A percentile compares a stretch with the other conserved stretches of the same genome.
Conservation (phyloP, 805 yeast genomes). For the Komagataella populi region DNA sequence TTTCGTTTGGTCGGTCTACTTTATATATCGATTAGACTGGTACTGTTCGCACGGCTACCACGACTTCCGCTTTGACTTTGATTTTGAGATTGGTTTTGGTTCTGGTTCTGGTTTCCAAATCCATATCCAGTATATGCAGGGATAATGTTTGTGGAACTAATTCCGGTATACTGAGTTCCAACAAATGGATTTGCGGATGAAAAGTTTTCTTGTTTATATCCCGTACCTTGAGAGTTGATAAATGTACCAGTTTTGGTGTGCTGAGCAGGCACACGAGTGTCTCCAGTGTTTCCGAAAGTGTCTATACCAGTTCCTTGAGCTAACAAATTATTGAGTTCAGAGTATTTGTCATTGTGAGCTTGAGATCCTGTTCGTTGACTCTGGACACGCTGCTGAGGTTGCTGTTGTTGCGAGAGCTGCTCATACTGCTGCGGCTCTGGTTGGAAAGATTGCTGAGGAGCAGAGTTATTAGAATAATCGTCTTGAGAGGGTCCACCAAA, state of each 20-base stretch:
- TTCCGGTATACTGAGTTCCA: conserved; percentile 61
- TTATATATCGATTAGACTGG: conserved; percentile 18
- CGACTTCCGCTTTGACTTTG: conserved; percentile 4
- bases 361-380: conserved; percentile 35
- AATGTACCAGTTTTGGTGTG: conserved; percentile 74
- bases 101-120: conserved; percentile 61
- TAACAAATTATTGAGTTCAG: conserved; percentile 66
- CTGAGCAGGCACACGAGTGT: conserved; percentile 80
- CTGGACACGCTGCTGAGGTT: conserved; percentile 24
- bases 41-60: conserved; percentile 3
- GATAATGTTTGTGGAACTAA: conserved; percentile 34
- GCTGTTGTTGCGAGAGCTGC: conserved; percentile 9
- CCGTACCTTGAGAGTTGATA: conserved; percentile 82
- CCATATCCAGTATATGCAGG: conserved; percentile 92
- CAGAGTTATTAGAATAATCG: conserved; percentile 2
- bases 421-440: conserved; percentile 16
- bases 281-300: conserved; percentile 85
- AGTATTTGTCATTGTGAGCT: conserved; percentile 41
- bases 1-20: background rate
- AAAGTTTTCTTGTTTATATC: conserved; percentile 37
- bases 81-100: conserved; percentile 16
- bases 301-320: conserved; percentile 87
- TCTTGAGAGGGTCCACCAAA: conserved; percentile 17
- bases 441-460: conserved; percentile 6
- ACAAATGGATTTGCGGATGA: conserved; percentile 46